Base-by-base conservation (phyloP, 768 basidiomycete genomes). In the Panellus pusillus region DNA sequence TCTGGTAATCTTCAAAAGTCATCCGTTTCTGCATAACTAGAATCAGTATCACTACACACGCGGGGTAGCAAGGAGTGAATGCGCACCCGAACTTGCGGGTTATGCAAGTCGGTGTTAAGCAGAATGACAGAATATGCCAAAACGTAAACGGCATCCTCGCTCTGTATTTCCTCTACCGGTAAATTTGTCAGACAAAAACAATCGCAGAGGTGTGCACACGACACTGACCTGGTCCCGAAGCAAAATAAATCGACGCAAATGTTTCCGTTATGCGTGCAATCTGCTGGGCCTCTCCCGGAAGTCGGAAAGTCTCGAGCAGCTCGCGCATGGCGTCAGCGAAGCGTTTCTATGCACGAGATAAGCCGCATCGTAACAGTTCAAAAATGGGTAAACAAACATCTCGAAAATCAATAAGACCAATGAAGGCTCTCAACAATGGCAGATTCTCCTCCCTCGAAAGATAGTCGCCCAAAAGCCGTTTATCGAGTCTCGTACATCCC, bases 81-180 rank as follows among this genome's bases (percentile, higher is more conserved):
- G 64, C 86, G 68, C 66, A 89, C 93, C 66, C 91, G 75, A 56
- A 95, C 82, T 77, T 97, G 93, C 12, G 95, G 94, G 66, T 91
- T 98, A 67, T 98, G 95, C 29, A 85, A 83, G 72, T 99, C 97
- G 8, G 97, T 99, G 71, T 99, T 99, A 45, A 99, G 81, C 93
- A 99, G 82, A 69, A 99, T 98, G 55, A 99, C 87, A 0, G 97
- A 98, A 69, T 87, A 99, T 1, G 96, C 84, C 20, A 99, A 73
- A 8, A 99, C 90, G 69, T 97, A 95, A 17, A 92, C 91, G 5
- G 96, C 91, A 66, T 98, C 97, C 71, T 93, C 85, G 51, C 77
- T 86, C 66, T 89, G 91, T 60, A 98, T 87, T 68, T 95, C 95
- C 54, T 82, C 93, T 94, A 55, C 11, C n/a, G 36, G 61, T 32